Conservation (phyloP, 352 stramenopile genomes). For the Globisporangium okanoganense region DNA sequence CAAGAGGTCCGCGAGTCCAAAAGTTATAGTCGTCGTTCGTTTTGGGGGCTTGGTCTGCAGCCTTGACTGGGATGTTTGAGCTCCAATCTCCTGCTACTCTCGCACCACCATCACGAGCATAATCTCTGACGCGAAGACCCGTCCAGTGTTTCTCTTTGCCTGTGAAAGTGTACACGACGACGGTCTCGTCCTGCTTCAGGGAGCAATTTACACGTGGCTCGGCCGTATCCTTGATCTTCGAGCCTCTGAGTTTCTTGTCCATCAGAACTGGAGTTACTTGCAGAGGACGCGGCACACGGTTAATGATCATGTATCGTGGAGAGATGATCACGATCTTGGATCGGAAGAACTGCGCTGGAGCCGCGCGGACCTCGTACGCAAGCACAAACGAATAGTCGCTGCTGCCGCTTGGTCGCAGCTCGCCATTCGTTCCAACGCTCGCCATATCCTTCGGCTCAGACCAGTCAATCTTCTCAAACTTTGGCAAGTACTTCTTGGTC, state of each 20-base stretch:
- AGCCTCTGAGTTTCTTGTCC: conserved; percentile 63
- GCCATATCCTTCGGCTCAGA: conserved; percentile 69
- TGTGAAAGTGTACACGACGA: conserved; percentile 64
- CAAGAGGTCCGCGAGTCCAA: conserved; percentile 69
- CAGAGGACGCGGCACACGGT: conserved; percentile 50
- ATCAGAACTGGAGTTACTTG: conserved; percentile 73
- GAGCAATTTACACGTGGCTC: conserved; percentile 32
- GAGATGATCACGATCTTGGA: conserved; percentile 82
- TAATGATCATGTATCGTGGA: conserved; percentile 73
- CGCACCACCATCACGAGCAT: conserved; percentile 31
- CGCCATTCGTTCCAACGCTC: conserved; percentile 70
- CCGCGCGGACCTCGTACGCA: conserved; percentile 75
- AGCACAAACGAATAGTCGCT: conserved; percentile 69
- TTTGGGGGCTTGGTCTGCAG: conserved; percentile 29
- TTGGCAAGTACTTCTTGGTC: conserved; percentile 70
- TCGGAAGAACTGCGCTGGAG: conserved; percentile 74
- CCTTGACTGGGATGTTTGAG: conserved; percentile 37
- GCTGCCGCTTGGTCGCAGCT: conserved; percentile 41
- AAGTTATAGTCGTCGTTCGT: conserved; percentile 40
- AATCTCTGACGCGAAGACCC: conserved; percentile 63
- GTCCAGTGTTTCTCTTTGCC: conserved; percentile 71
- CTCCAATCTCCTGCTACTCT: conserved; percentile 58
- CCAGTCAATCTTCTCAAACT: conserved; percentile 70
- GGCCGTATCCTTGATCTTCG: conserved; percentile 22
- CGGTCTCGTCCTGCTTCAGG: conserved; percentile 47